Conservation (phyloP, 2,329 filamentous ascomycete genomes). For the Thielaviopsis ethacetica region DNA sequence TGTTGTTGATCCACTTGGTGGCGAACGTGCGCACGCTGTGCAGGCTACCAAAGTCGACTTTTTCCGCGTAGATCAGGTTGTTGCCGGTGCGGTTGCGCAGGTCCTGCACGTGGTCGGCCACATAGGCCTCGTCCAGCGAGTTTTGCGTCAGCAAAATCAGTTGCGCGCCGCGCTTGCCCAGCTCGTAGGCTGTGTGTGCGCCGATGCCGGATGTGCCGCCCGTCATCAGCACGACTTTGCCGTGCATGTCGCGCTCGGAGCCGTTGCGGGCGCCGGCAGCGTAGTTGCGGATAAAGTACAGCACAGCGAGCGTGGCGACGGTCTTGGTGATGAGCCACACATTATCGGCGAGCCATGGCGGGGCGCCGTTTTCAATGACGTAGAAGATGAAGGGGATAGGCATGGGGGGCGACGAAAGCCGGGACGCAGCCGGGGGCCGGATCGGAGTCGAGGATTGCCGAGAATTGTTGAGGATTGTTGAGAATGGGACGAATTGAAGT, state of each 20-base stretch:
- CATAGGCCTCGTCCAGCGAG: constrained; percentile 66
- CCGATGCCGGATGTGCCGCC: constrained; percentile 91
- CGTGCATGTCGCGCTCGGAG: constrained; percentile 74
- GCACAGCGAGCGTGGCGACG: constrained; percentile 20
- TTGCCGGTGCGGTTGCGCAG: constrained; percentile 62
- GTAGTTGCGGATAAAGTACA: constrained; percentile 50
- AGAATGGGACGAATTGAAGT: background rate
- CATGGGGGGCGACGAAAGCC: constrained; percentile 22
- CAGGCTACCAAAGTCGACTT: constrained; percentile 78
- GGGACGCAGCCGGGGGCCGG: background rate
- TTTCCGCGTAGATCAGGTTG: constrained; percentile 83
- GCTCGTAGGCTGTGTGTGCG: constrained; percentile 53
- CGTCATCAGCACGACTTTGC: constrained; percentile 84
- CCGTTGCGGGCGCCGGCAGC: constrained; percentile 58
- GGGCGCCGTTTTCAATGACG: constrained; percentile 31
- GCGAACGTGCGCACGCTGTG: constrained; percentile 85
- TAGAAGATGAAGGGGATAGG: constrained; percentile 35
- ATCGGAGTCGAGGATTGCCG: too few species aligned
- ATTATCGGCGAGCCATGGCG: constrained; percentile 30
- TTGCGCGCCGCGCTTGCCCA: constrained; percentile 75
- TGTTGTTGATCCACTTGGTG: constrained; percentile 95
- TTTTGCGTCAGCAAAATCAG: constrained; percentile 78
- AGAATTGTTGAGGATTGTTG: too few species aligned
- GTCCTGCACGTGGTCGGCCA: constrained; percentile 85
- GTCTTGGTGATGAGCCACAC: constrained; percentile 26